Evolutionary conservation across 768 basidiomycete species (phyloP).

Genomic region (Termitomyces sp.): DNA sequence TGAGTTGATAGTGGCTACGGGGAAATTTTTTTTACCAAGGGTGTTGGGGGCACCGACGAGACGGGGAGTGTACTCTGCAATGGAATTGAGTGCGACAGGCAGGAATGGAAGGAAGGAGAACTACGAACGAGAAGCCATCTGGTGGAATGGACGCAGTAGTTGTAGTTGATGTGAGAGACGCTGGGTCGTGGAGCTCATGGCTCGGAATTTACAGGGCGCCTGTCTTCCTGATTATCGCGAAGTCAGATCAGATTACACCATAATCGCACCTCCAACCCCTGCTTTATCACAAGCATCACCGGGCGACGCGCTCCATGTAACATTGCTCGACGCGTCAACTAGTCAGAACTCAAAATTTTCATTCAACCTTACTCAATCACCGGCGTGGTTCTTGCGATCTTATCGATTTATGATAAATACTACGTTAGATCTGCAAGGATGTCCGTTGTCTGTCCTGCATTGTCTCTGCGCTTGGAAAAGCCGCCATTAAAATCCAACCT

Average conservation of each 20-base stretch:
- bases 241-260: constrained; percentile 14
- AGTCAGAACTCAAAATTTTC: neutral
- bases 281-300: constrained; percentile 4
- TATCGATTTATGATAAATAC: constrained; percentile 9
- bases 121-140: constrained; percentile 46
- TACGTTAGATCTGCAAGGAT: constrained; percentile 30
- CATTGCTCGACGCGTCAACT: constrained; percentile 3
- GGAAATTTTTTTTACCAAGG: constrained; percentile 59
- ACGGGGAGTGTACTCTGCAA: constrained; percentile 64
- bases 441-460: constrained; percentile 17
- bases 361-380: constrained; percentile 5
- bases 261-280: constrained; percentile 12
- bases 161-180: constrained; percentile 63
- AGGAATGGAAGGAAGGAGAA: constrained; percentile 10
- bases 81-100: constrained; percentile 2
- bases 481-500: constrained; percentile 82
- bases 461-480: constrained; percentile 48
- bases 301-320: constrained; percentile 3
- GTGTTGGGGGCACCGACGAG: constrained; percentile 89
- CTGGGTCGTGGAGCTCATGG: constrained; percentile 34
- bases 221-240: constrained; percentile 20
- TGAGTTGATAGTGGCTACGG: constrained; percentile 7
- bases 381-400: constrained; percentile 3
- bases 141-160: constrained; percentile 42
- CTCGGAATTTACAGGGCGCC: constrained; percentile 23